A percentile compares a stretch with the other conserved stretches of the same genome.
Evolutionary conservation across 2,329 filamentous ascomycete genomes (phyloP).

Genomic region (Pseudodiploospora longispora): DNA sequence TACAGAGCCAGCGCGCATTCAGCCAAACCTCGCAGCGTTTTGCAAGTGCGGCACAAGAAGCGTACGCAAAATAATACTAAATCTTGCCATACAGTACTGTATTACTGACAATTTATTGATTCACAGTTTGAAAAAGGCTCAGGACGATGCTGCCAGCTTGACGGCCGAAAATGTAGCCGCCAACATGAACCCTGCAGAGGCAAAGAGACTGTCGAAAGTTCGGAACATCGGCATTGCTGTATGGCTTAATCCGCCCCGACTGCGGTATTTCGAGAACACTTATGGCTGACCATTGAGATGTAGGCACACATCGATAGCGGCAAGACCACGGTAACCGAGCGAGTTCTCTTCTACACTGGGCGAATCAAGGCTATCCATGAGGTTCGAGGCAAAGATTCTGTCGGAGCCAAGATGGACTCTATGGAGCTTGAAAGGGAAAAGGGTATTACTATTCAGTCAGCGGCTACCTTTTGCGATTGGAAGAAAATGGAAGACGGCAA

Average conservation of each 20-base stretch:
- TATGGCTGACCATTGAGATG: neutral
- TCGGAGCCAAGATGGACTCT: constrained; percentile 98
- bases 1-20: constrained; percentile 23
- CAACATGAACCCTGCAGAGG: constrained; percentile 74
- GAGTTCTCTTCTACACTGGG: constrained; percentile 96
- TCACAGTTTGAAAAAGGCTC: constrained; percentile 40
- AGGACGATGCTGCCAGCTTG: constrained; percentile 43
- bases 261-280: neutral
- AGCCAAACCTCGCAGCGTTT: constrained; percentile 21
- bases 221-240: constrained; percentile 98
- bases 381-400: constrained; percentile 86
- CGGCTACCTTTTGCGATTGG: constrained; percentile 97
- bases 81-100: neutral
- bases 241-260: constrained; percentile 19
- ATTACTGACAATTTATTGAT: constrained; percentile 9
- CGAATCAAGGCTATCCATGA: constrained; percentile 97
- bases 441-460: constrained; percentile 98
- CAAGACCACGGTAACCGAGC: constrained; percentile 94
- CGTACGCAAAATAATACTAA: constrained; percentile 17
- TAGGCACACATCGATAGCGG: constrained; percentile 97
- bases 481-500: constrained; percentile 74
- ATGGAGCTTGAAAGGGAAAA: constrained; percentile 99
- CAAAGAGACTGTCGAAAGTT: constrained; percentile 67
- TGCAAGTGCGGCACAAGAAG: constrained; percentile 32
- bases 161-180: constrained; percentile 59